Evolutionary conservation across 1,139 yeast genomes (phyloP), one percentile per base, ranked within the genome.

Genomic region (Meyerozyma carpophila): DNA sequence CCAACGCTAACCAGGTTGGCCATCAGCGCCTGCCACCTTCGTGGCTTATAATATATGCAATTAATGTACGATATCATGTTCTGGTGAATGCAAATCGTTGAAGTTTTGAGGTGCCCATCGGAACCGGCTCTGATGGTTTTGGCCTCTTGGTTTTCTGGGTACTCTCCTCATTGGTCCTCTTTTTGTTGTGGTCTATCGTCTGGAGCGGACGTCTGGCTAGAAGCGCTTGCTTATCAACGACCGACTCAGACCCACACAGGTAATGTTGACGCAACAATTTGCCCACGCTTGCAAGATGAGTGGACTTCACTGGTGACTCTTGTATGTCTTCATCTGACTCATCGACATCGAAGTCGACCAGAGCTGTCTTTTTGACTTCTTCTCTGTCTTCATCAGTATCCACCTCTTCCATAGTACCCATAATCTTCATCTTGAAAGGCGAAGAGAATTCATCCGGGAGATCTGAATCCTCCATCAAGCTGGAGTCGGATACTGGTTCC

Each of bases 301-400:
- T 36, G 5, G 44, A 42, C 38, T 67, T 69, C 4, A 68, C 58
- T 3, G 77, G 77, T 2, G 76, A 70, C 46, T 72, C 77, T 40
- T 70, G 76, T 18, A 72, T 61, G 36, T 67, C 73, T 40, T 68
- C 73, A 28, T 66, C 72, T n/a, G 58, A 59, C n/a, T 56, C 60
- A 32, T 61, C 62, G 24, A 61, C 43, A 9, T 55, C 62, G 42
- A 55, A 50, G 37, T 46, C 47, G 10, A 7, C 34, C 10, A 14
- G 34, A 21, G 32, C 42, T 8, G 38, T 14, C n/a, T 13, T 21
- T 14, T n/a, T 16, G n/a, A 24, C 9, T 10, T n/a, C 14, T 10
- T 31, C 11, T 9, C 16, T 46, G 20, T 34, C 44, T 8, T 43
- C 44, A 37, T 43, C 39, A 27, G 37, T 32, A 25, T 16, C 26